These are phyloP conservation scores for Hondaea fermentalgiana DNA, from an alignment of 108 stramenopile genomes.

Conservation along the genomic window DNA sequence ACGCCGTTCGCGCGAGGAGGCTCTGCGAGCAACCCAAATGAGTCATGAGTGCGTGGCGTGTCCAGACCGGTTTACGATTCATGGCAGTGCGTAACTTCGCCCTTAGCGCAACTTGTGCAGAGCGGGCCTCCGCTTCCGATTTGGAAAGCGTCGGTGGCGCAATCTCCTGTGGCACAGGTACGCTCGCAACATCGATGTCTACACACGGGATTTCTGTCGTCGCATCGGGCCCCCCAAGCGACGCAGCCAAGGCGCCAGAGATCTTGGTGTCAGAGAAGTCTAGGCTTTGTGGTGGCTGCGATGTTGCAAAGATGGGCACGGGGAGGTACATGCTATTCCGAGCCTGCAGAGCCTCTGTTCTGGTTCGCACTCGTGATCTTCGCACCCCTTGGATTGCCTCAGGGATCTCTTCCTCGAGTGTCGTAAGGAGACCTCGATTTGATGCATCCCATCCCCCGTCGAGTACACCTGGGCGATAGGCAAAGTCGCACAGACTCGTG, in stretches of 20 bases:
- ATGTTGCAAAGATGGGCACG: not conserved
- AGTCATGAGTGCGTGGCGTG: not conserved
- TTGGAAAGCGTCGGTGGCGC: not conserved
- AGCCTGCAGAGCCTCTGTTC: not conserved
- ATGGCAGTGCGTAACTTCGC: not conserved
- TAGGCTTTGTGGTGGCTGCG: not conserved
- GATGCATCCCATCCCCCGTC: not conserved
- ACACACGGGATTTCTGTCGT: not conserved
- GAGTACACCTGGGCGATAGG: not conserved
- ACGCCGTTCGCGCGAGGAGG: not conserved
- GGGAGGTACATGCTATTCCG: not conserved
- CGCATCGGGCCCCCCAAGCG: not conserved
- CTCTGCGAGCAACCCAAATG: not conserved
- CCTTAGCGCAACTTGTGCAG: not conserved
- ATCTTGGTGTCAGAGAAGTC: not conserved
- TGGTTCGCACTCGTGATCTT: not conserved
- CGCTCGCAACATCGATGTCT: not conserved
- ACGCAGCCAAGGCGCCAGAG: not conserved
- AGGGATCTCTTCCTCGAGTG: not conserved
- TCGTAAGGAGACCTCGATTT: not conserved
- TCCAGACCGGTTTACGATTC: not conserved
- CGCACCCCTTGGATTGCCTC: not conserved
- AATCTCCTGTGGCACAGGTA: not conserved
- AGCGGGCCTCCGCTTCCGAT: not conserved
- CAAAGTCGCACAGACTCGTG: not conserved